These are phyloP conservation scores for Lipomyces orientalis DNA, from an alignment of 805 yeast species.

Conservation along the genomic window DNA sequence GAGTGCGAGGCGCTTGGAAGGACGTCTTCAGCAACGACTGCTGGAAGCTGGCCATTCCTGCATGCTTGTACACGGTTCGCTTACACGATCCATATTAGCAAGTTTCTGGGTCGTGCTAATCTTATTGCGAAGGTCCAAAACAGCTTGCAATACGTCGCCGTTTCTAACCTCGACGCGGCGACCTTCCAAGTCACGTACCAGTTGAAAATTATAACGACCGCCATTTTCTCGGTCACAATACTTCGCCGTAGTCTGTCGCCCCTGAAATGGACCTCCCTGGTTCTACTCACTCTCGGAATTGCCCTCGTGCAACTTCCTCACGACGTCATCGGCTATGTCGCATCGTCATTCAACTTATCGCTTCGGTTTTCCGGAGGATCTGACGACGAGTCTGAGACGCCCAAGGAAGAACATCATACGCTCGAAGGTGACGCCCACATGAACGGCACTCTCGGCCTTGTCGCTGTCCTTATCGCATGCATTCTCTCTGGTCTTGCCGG, in stretches of 20 bases:
- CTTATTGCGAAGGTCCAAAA: constrained; percentile 38
- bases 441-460: constrained; percentile 45
- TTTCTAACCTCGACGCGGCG: constrained; percentile 51
- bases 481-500: constrained; percentile 51
- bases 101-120: background rate
- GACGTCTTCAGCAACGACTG: constrained; percentile 48
- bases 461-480: constrained; percentile 49
- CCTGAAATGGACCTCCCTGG: constrained; percentile 48
- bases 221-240: constrained; percentile 50
- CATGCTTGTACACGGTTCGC: constrained; percentile 47
- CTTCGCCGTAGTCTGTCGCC: constrained; percentile 45
- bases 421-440: constrained; percentile 36
- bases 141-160: constrained; percentile 51
- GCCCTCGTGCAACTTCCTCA: constrained; percentile 50
- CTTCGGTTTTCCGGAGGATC: constrained; percentile 19
- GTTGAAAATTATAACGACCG: constrained; percentile 52
- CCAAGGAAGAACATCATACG: constrained; percentile 20
- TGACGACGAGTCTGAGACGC: constrained; percentile 21
- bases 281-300: constrained; percentile 49
- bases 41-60: constrained; percentile 52
- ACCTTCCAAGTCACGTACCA: constrained; percentile 53
- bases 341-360: constrained; percentile 28
- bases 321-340: constrained; percentile 37
- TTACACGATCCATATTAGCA: background rate
- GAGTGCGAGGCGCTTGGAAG: constrained; percentile 28